phyloP scores from a whole-genome alignment of 805 yeast species.

The Barnettozyma sp. region DNA sequence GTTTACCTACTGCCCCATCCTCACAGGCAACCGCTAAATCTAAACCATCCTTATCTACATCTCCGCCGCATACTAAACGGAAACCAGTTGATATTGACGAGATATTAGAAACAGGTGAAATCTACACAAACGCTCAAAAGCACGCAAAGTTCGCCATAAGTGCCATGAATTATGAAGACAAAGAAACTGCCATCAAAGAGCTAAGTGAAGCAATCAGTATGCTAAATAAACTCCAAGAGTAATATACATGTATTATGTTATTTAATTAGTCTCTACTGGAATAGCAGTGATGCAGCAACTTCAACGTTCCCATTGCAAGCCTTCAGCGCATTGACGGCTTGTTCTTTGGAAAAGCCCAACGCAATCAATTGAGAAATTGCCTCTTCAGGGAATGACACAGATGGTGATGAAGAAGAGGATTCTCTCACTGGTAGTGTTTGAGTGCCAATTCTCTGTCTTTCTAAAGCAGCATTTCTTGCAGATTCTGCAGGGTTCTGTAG shows the following conservation, averaged over 20 bases:
- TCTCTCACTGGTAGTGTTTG: constrained; percentile 4
- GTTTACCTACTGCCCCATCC: constrained; percentile 11
- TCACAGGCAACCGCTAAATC: background rate
- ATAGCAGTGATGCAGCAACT: constrained; percentile 75
- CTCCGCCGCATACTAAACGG: constrained; percentile 2
- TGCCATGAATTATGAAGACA: constrained; percentile 73
- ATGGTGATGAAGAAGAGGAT: background rate
- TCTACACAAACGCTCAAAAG: constrained; percentile 55
- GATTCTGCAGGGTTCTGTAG: constrained; percentile 7
- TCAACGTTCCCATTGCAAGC: constrained; percentile 75
- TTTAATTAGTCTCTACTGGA: constrained; percentile 27
- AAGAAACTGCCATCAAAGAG: constrained; percentile 59
- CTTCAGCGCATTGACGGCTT: constrained; percentile 59
- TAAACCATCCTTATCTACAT: background rate
- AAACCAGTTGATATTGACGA: constrained; percentile 31
- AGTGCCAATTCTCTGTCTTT: constrained; percentile 14
- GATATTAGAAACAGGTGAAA: constrained; percentile 49
- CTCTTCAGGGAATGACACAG: constrained; percentile 30
- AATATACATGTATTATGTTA: background rate
- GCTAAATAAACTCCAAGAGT: constrained; percentile 13
- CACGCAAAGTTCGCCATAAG: constrained; percentile 71
- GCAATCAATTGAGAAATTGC: constrained; percentile 42
- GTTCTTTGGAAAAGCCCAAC: constrained; percentile 63
- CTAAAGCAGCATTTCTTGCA: constrained; percentile 18
- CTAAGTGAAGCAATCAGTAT: constrained; percentile 46